Conservation (phyloP, 495 filamentous ascomycete genomes). For the Poronia punctata region DNA sequence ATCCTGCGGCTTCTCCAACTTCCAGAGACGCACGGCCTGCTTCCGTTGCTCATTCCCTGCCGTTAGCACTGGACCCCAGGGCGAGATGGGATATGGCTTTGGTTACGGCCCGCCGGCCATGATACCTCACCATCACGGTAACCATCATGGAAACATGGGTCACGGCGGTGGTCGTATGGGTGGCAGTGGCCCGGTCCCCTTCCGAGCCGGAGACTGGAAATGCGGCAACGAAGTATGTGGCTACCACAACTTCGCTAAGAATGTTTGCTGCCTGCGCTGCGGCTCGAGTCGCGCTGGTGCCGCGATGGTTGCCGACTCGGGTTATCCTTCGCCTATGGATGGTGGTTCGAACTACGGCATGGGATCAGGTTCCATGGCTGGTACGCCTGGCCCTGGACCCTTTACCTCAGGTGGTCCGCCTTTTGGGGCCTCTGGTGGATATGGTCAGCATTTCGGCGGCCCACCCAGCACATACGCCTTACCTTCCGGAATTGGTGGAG, state of each 20-base stretch:
- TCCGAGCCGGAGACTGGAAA: conserved; percentile 98
- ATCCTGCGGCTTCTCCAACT: conserved; percentile 86
- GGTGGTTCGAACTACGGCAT: conserved; percentile 70
- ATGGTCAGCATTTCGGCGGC: conserved; percentile 80
- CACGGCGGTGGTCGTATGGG: conserved; percentile 67
- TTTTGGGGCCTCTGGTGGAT: conserved; percentile 68
- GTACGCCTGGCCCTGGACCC: conserved; percentile 75
- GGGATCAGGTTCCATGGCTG: conserved; percentile 72
- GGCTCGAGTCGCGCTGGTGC: conserved; percentile 90
- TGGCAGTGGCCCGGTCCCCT: conserved; percentile 83
- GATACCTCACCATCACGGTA: conserved; percentile 75
- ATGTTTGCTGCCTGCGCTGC: conserved; percentile 93
- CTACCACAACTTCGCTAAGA: conserved; percentile 99
- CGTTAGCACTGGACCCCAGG: conserved; percentile 65
- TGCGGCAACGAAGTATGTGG: conserved; percentile 96
- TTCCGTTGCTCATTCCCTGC: conserved; percentile 98
- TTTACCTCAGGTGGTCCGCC: conserved; percentile 62
- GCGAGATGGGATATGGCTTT: conserved; percentile 67
- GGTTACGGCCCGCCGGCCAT: conserved; percentile 63
- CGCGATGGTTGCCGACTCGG: conserved; percentile 87
- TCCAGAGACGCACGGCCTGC: conserved; percentile 95
- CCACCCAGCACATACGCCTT: conserved; percentile 86
- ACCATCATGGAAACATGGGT: conserved; percentile 66
- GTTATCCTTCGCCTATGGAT: conserved; percentile 87
- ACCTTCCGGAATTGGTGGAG: conserved; percentile 79